Percentiles rank a stretch among this genome's conserved stretches.
phyloP scores from a whole-genome alignment of 163 green algal species.

The Prototheca wickerhamii region DNA sequence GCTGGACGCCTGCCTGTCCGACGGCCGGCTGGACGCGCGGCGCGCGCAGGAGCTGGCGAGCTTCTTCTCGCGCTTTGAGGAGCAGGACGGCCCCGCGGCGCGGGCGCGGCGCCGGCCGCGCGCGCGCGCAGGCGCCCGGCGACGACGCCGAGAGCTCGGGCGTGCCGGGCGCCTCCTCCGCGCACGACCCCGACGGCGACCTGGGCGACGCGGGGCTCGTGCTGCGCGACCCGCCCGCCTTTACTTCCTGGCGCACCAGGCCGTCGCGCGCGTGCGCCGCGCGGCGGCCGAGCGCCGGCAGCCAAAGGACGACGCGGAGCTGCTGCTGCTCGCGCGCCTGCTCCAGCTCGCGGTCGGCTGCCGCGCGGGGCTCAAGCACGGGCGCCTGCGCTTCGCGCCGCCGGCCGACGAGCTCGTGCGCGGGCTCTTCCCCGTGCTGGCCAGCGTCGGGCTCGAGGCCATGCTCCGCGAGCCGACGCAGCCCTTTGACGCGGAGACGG shows the following conservation, averaged over 20 bases:
- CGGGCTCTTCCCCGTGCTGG: slow-evolving; percentile 51
- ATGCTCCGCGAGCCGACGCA: slow-evolving; percentile 12
- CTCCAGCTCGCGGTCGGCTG: slow-evolving; percentile 43
- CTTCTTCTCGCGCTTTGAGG: slow-evolving; percentile 31
- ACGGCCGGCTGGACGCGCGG: slow-evolving; percentile 34
- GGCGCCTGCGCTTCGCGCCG: slow-evolving; percentile 12
- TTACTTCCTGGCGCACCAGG: slow-evolving; percentile 53
- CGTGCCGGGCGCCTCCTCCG: slow-evolving; percentile 16
- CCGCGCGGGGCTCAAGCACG: slow-evolving; percentile 23
- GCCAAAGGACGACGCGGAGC: slow-evolving; percentile 33
- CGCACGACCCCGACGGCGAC: slow-evolving; percentile 38
- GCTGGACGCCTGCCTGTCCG: slow-evolving; percentile 57
- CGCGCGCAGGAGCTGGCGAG: slow-evolving; percentile 46
- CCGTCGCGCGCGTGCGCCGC: slow-evolving; percentile 2
- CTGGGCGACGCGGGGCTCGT: slow-evolving; percentile 59
- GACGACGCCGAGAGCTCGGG: slow-evolving; percentile 51
- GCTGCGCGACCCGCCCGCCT: slow-evolving; percentile 62
- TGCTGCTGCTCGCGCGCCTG: slow-evolving; percentile 52
- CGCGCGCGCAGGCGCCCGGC: background rate
- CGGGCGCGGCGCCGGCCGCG: background rate
- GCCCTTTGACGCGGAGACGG: background rate
- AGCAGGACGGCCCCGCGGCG: background rate
- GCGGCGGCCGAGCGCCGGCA: slow-evolving; percentile 21
- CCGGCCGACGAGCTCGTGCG: slow-evolving; percentile 31
- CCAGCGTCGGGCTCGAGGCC: slow-evolving; percentile 31